A percentile compares a stretch with the other conserved stretches of the same genome.
Evolutionary conservation across 225 moss, liverwort and hornwort species (phyloP).

Genomic region (Polytrichum formosum): DNA sequence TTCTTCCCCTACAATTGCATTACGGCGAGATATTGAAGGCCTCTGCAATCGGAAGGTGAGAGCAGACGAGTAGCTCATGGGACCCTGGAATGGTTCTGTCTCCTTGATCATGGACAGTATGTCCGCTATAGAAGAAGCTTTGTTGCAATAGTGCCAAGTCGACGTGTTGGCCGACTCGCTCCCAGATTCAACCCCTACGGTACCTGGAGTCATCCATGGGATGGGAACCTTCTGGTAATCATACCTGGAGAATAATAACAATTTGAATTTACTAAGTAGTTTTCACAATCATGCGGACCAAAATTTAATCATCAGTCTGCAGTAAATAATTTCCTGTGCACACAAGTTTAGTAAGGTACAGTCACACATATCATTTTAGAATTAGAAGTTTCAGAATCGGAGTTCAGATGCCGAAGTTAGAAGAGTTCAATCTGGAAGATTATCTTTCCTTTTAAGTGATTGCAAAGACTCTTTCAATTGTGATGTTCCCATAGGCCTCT

Average conservation of each 20-base stretch:
- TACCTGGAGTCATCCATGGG: not conserved
- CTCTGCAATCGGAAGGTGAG: constrained; percentile 1
- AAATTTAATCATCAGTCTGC: no score
- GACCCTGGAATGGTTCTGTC: not conserved
- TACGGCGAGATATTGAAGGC: not conserved
- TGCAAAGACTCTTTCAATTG: no score
- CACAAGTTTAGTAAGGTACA: no score
- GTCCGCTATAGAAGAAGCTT: not conserved
- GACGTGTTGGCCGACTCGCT: not conserved
- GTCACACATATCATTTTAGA: no score
- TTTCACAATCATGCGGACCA: no score
- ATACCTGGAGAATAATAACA: not conserved
- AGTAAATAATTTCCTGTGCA: no score
- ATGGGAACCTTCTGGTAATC: not conserved
- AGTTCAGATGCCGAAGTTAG: no score
- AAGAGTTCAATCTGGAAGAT: no score
- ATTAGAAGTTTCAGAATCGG: no score
- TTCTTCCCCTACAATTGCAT: not conserved
- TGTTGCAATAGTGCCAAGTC: not conserved
- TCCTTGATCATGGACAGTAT: not conserved
- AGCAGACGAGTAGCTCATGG: not conserved
- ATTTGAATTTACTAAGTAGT: no score
- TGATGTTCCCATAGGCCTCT: no score
- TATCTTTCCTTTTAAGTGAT: no score
- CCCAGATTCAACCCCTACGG: not conserved